Base-by-base conservation (phyloP, 176 grass and related monocot genomes). In the Areca catechu region DNA sequence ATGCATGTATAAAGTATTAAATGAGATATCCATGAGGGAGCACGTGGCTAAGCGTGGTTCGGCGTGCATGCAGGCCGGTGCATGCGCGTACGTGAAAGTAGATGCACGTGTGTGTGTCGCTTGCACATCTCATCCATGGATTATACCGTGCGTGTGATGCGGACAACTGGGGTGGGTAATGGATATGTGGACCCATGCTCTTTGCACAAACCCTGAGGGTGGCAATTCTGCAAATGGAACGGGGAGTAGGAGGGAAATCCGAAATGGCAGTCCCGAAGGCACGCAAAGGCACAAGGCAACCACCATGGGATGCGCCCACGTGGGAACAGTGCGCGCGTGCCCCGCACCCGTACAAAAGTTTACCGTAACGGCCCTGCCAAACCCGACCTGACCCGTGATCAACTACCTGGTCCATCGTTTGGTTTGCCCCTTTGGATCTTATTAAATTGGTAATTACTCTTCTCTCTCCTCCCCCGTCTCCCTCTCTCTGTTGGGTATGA, bases 21-120 rank as follows among this genome's bases (percentile, higher is more conserved):
- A 34, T 7, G n/a, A n/a, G n/a, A n/a, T 43, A 43, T 43, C 34
- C 34, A 37, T 43, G 34, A 43, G 10, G 34, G 1, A 43, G 34
- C n/a, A 48, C 60, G 16, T 14, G 20, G 19, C 4, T n/a, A 37
- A 16, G 9, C 19, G 15, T 50, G 22, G 16, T 14, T n/a, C 24
- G 3, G 23, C 1, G 5, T 21, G 76, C 80, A 74, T 80, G 83
- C 73, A 73, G 19, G 79, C 80, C 34, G 50, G 22, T 62, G 19
- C 29, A 62, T 22, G n/a, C 17, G 50, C 16, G 5, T 22, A 63
- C 43, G n/a, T 49, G n/a, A 30, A 63, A 49, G 30, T 49, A 19
- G 19, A 22, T 49, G 18, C 29, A 49, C 48, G 61, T 50, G 10
- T 25, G 21, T 12, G 9, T 43, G 7, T 7, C 34, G 10, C 34